Evolutionary conservation across 2,329 filamentous ascomycete genomes (phyloP).

Genomic region (Fusarium foetens): DNA sequence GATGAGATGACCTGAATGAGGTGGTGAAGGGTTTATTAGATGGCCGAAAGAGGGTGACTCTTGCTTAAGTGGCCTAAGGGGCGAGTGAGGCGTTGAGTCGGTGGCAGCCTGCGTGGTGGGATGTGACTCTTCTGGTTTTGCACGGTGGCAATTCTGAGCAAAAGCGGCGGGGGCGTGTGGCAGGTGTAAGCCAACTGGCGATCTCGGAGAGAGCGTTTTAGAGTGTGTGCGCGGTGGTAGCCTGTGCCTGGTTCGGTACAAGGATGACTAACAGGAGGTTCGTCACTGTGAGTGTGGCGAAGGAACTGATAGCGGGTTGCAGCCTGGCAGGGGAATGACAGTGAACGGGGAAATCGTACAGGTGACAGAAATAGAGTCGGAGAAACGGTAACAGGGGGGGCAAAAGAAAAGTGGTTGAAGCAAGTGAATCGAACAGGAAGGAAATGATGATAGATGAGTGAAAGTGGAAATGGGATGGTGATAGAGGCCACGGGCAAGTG

Average conservation of each 20-base stretch:
- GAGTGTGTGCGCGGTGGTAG: conserved; percentile 45
- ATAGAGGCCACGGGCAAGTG: conserved; percentile 25
- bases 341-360: conserved; percentile 15
- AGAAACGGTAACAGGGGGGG: conserved; percentile 3
- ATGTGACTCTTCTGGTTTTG: conserved; percentile 52
- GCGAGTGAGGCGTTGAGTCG: conserved; percentile 45
- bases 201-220: conserved; percentile 53
- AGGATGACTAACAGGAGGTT: conserved; percentile 41
- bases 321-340: conserved; percentile 37
- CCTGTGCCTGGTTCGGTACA: conserved; percentile 38
- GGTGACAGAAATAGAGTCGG: conserved; percentile 22
- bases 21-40: conserved; percentile 46
- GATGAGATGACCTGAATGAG: conserved; percentile 35
- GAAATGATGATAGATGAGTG: conserved; percentile 25
- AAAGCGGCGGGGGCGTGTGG: conserved; percentile 45
- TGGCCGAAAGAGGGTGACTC: conserved; percentile 47
- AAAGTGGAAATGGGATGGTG: background rate
- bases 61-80: conserved; percentile 49
- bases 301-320: conserved; percentile 34
- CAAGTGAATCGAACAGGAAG: conserved; percentile 28
- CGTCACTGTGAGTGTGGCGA: conserved; percentile 43
- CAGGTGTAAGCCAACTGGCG: conserved; percentile 50
- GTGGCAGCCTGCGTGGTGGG: conserved; percentile 44
- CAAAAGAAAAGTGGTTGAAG: conserved; percentile 7
- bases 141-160: conserved; percentile 52